Evolutionary conservation across 345 rosid genomes (phyloP).

Genomic region (Syzygium aromaticum): DNA sequence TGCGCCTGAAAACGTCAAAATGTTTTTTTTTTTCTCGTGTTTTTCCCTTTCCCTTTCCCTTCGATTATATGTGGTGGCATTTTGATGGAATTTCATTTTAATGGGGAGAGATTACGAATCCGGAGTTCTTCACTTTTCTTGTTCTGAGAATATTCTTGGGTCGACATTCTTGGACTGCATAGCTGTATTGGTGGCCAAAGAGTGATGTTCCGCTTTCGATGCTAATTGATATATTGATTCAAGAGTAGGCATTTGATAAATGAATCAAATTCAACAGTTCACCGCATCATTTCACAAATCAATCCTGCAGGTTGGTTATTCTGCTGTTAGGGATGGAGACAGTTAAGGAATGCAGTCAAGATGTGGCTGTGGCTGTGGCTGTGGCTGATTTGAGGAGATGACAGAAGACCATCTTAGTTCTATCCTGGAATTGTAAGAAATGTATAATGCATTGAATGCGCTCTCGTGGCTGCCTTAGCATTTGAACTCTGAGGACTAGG

Average conservation of each 20-base stretch:
- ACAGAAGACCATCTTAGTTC: neutral
- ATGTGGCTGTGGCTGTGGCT: neutral
- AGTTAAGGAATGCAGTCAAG: neutral
- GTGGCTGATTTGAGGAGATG: neutral
- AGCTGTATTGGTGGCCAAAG: neutral
- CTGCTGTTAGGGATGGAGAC: neutral
- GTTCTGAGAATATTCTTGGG: neutral
- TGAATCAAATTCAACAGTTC: neutral
- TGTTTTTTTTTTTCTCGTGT: neutral
- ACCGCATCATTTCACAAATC: neutral
- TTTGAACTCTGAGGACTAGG: neutral
- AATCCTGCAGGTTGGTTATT: neutral
- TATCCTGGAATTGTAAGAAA: neutral
- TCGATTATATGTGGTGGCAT: neutral
- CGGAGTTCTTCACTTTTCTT: neutral
- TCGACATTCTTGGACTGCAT: neutral
- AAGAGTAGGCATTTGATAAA: neutral
- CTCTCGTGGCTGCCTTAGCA: neutral
- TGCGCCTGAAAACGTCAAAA: neutral
- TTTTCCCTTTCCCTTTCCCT: too few relatives aligned
- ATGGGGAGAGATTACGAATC: neutral
- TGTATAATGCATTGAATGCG: neutral
- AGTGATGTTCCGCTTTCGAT: neutral
- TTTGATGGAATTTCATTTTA: neutral
- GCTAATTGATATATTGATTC: neutral